A percentile compares a stretch with the other conserved stretches of the same genome.
These are phyloP conservation scores for Fusarium sp. DNA, from an alignment of 2,329 filamentous ascomycete species.

Conservation along the genomic window DNA sequence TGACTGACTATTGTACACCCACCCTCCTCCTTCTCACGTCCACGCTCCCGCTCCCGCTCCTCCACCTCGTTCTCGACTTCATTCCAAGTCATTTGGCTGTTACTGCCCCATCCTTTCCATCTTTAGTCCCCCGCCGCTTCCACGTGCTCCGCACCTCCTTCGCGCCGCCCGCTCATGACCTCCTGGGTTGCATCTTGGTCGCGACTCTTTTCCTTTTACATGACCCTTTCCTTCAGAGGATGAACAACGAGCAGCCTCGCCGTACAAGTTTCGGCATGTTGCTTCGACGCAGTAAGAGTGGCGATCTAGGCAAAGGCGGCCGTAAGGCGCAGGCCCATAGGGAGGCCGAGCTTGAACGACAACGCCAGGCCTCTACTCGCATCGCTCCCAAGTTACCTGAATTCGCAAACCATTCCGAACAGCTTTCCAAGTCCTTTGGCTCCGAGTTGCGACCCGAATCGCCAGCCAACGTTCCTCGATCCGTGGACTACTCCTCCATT, in stretches of 20 bases:
- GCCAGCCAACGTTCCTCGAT: conserved; percentile 69
- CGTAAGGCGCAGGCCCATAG: conserved; percentile 70
- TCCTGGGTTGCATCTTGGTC: conserved; percentile 30
- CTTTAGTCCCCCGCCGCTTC: conserved; percentile 38
- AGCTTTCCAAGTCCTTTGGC: conserved; percentile 60
- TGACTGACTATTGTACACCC: conserved; percentile 18
- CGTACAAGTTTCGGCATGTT: conserved; percentile 68
- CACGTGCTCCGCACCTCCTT: conserved; percentile 45
- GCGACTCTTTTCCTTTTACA: conserved; percentile 46
- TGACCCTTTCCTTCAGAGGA: conserved; percentile 48
- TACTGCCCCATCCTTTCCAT: conserved; percentile 31
- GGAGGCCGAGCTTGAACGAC: conserved; percentile 65
- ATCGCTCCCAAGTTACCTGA: conserved; percentile 66
- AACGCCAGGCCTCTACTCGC: conserved; percentile 63
- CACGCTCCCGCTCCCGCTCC: conserved; percentile 33
- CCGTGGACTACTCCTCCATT: conserved; percentile 55
- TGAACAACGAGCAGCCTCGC: conserved; percentile 51
- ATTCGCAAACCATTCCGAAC: conserved; percentile 63
- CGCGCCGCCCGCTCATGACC: conserved; percentile 38
- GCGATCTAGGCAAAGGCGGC: conserved; percentile 71
- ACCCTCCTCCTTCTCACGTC: conserved; percentile 16
- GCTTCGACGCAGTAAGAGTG: conserved; percentile 76
- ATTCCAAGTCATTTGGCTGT: conserved; percentile 18
- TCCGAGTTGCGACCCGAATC: conserved; percentile 74
- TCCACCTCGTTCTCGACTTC: conserved; percentile 39